Conservation (phyloP, 2,329 filamentous ascomycete genomes). For the Arthrocladium fulminans region DNA sequence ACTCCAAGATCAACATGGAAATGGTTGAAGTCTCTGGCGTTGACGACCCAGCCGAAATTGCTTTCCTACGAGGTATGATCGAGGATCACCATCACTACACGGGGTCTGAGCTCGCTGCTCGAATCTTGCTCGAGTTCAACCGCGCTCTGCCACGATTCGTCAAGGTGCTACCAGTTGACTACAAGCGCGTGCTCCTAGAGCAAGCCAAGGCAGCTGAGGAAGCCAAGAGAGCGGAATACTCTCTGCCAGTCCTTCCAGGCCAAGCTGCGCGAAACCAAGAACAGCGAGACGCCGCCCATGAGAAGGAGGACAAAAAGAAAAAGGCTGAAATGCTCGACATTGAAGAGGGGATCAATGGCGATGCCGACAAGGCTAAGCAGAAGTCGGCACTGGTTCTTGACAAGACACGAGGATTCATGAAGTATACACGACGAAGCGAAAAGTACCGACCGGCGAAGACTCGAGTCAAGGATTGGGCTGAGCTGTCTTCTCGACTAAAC, state of each 20-base stretch:
- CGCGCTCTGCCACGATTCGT: slow-evolving; percentile 82
- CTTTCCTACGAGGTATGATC: slow-evolving; percentile 79
- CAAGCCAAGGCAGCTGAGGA: slow-evolving; percentile 78
- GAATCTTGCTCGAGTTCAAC: slow-evolving; percentile 90
- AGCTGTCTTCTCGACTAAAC: slow-evolving; percentile 75
- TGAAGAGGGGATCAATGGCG: slow-evolving; percentile 72
- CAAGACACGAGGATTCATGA: slow-evolving; percentile 97
- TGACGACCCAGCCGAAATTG: slow-evolving; percentile 79
- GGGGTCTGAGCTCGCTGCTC: slow-evolving; percentile 85
- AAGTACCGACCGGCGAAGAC: slow-evolving; percentile 83
- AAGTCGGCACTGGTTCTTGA: slow-evolving; percentile 87
- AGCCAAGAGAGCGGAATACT: slow-evolving; percentile 74
- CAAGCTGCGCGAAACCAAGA: slow-evolving; percentile 49
- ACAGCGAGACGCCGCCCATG: slow-evolving; percentile 46
- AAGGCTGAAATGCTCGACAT: slow-evolving; percentile 73
- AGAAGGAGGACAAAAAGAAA: slow-evolving; percentile 55
- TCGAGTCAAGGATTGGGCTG: slow-evolving; percentile 84
- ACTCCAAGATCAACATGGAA: slow-evolving; percentile 89
- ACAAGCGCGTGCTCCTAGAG: slow-evolving; percentile 84
- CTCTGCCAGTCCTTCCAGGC: slow-evolving; percentile 66
- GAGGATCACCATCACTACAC: slow-evolving; percentile 98
- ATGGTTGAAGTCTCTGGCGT: slow-evolving; percentile 87
- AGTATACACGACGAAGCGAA: slow-evolving; percentile 84
- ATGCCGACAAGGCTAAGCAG: slow-evolving; percentile 78
- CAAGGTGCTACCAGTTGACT: slow-evolving; percentile 89